phyloP scores from a whole-genome alignment of 306 rosid species.

The Lathyrus oleraceus region DNA sequence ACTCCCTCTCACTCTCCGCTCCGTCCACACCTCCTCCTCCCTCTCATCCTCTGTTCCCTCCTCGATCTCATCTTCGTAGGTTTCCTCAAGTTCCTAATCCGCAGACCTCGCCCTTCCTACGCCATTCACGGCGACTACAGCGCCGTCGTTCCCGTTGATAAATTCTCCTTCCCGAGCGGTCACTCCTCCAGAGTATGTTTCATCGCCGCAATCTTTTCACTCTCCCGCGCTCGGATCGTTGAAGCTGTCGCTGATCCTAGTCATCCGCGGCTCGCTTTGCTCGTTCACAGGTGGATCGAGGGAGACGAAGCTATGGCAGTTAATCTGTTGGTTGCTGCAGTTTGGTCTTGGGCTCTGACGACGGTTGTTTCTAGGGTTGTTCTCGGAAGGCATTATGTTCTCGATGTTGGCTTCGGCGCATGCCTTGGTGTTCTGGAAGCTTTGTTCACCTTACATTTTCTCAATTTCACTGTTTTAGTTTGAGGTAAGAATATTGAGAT shows the following conservation, averaged over 20 bases:
- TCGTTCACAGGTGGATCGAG: conserved; percentile 36
- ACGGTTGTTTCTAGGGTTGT: conserved; percentile 61
- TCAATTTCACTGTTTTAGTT: conserved; percentile 31
- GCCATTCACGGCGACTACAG: conserved; percentile 45
- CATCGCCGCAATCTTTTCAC: conserved; percentile 56
- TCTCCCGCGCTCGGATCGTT: conserved; percentile 36
- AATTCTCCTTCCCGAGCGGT: conserved; percentile 76
- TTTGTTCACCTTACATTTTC: conserved; percentile 50
- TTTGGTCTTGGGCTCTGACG: conserved; percentile 57
- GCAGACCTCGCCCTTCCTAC: conserved; percentile 70
- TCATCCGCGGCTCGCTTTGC: conserved; percentile 20
- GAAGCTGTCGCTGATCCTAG: conserved; percentile 25
- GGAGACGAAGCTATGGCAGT: conserved; percentile 30
- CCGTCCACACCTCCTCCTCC: conserved; percentile 45
- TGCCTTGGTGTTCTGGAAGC: conserved; percentile 67
- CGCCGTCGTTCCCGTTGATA: conserved; percentile 62
- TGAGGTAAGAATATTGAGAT: conserved; percentile 41
- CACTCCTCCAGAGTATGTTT: conserved; percentile 76
- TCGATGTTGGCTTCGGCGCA: conserved; percentile 48
- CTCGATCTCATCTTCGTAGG: conserved; percentile 61
- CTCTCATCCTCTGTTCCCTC: conserved; percentile 68
- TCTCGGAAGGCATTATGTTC: conserved; percentile 74
- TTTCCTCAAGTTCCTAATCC: conserved; percentile 54
- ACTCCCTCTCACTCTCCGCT: conserved; percentile 38
- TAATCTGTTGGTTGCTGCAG: conserved; percentile 26